These are phyloP conservation scores for Thozetella sp. DNA, from an alignment of 495 filamentous ascomycete species.

Conservation along the genomic window DNA sequence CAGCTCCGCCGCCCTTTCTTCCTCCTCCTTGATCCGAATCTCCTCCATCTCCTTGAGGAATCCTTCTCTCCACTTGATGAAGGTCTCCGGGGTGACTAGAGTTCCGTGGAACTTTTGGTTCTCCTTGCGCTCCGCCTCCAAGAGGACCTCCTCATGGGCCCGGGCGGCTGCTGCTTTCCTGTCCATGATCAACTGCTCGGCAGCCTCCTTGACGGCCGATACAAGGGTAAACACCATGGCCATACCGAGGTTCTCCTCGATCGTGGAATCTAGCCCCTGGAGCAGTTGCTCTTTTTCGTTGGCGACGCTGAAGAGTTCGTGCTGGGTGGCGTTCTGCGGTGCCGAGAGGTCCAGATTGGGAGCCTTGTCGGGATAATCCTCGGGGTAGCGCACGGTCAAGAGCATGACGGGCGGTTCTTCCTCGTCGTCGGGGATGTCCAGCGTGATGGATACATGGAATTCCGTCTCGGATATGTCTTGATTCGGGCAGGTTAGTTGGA, in stretches of 20 bases:
- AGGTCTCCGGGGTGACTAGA: conserved; percentile 80
- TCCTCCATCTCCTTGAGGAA: conserved; percentile 83
- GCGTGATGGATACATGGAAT: conserved; percentile 78
- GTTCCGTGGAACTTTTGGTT: conserved; percentile 97
- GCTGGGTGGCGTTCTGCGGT: conserved; percentile 67
- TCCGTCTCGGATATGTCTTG: conserved; percentile 84
- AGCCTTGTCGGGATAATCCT: conserved; percentile 82
- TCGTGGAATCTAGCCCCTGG: conserved; percentile 63
- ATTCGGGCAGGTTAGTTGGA: background rate
- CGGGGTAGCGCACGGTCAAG: conserved; percentile 83
- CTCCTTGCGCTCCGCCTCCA: conserved; percentile 83
- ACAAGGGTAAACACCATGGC: conserved; percentile 97
- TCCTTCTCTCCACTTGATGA: conserved; percentile 76
- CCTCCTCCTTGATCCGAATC: conserved; percentile 57
- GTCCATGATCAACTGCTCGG: conserved; percentile 75
- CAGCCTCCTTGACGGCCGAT: conserved; percentile 81
- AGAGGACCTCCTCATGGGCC: conserved; percentile 63
- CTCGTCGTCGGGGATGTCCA: conserved; percentile 67
- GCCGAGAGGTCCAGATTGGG: conserved; percentile 76
- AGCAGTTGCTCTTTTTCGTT: conserved; percentile 74
- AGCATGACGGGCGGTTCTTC: conserved; percentile 66
- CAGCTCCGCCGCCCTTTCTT: conserved; percentile 74
- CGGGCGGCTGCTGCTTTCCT: conserved; percentile 63
- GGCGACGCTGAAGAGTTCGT: conserved; percentile 57
- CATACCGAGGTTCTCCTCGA: conserved; percentile 92